Evolutionary conservation across 495 filamentous ascomycete genomes (phyloP).

Genomic region (Pseudoneurospora amorphoporcata): DNA sequence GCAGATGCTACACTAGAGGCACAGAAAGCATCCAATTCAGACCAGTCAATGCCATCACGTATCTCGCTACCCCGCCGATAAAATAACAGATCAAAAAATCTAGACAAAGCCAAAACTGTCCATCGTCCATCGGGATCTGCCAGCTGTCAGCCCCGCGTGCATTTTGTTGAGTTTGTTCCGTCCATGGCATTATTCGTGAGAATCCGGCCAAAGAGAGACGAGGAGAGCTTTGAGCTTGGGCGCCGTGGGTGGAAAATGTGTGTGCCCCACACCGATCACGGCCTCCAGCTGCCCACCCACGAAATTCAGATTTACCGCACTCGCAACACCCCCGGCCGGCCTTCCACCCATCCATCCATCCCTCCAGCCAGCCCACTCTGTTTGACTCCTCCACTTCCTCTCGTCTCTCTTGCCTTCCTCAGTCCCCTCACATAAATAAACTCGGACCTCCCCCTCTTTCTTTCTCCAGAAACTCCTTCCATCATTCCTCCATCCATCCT

Average conservation of each 20-base stretch:
- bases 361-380: constrained; percentile 1
- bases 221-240: constrained; percentile 7
- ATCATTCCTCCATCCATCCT: constrained; percentile 1
- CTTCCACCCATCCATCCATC: constrained; percentile 1
- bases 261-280: constrained; percentile 17
- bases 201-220: not conserved
- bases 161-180: not conserved
- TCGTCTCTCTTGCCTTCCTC: constrained; percentile 1
- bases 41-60: not conserved
- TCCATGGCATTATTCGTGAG: not conserved
- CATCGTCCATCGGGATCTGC: not conserved
- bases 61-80: not conserved
- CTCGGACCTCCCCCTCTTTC: constrained; percentile 1
- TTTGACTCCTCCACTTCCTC: not conserved
- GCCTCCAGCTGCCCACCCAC: constrained; percentile 6
- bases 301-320: constrained; percentile 7
- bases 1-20: not conserved
- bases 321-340: constrained; percentile 6
- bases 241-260: constrained; percentile 10
- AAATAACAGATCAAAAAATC: not conserved
- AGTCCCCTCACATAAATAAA: not conserved
- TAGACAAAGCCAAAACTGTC: not conserved
- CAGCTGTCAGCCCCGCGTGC: not conserved
- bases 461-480: constrained; percentile 2
- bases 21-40: not conserved